Conservation (phyloP, 164 flowering plant genomes). For the Saururus chinensis region DNA sequence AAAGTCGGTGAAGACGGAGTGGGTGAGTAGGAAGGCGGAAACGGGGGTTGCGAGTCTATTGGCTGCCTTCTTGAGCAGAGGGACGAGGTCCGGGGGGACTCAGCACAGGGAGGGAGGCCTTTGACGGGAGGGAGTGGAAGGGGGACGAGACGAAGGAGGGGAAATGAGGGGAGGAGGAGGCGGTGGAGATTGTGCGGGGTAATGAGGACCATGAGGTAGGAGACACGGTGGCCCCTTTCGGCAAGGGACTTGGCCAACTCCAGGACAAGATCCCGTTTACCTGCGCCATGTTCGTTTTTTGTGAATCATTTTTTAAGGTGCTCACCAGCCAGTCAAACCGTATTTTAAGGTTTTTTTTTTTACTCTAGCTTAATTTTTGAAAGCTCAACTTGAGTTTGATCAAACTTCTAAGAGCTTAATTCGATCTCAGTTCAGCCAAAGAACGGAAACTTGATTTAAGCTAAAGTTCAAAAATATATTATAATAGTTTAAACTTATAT, state of each 20-base stretch:
- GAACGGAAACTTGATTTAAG: too few species aligned
- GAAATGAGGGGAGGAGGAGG: constrained; percentile 5
- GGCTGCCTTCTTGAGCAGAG: constrained; percentile 20
- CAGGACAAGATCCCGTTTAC: too few species aligned
- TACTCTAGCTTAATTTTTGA: too few species aligned
- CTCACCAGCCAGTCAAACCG: too few species aligned
- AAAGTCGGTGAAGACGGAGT: constrained; percentile 21
- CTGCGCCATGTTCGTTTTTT: too few species aligned
- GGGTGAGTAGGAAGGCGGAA: background rate
- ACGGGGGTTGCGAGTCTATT: constrained; percentile 17
- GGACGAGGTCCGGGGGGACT: constrained; percentile 23
- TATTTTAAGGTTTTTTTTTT: too few species aligned
- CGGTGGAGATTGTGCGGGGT: constrained; percentile 9
- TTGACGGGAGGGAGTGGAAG: constrained; percentile 22
- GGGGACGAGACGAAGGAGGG: constrained; percentile 11
- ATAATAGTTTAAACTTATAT: too few species aligned
- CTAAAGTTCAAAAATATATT: too few species aligned
- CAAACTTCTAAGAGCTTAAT: too few species aligned
- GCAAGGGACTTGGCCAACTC: constrained; percentile 5
- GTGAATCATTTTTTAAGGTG: too few species aligned
- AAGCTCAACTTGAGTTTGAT: too few species aligned
- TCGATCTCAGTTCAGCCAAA: too few species aligned
- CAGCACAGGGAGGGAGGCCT: constrained; percentile 26
- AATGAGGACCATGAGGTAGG: constrained; percentile 2
- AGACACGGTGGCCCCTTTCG: background rate